These are phyloP conservation scores for Penicillium sp. DNA, from an alignment of 2,329 filamentous ascomycete genomes.

Conservation along the genomic window DNA sequence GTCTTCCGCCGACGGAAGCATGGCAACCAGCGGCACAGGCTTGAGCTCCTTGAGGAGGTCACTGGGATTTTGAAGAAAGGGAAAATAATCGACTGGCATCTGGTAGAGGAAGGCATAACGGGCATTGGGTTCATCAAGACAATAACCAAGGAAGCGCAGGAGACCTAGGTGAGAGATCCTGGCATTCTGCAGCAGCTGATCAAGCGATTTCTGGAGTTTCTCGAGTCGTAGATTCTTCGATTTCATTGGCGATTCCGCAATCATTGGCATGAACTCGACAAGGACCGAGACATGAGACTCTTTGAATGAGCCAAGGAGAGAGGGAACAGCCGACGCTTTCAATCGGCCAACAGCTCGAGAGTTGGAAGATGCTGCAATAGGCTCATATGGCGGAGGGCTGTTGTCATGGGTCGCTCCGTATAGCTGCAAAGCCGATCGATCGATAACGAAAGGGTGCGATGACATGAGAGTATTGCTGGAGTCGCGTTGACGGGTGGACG, in stretches of 20 bases:
- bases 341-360: conserved; percentile 41
- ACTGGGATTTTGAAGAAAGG: conserved; percentile 40
- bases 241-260: conserved; percentile 32
- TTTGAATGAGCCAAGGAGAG: conserved; percentile 28
- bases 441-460: conserved; percentile 36
- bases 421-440: conserved; percentile 39
- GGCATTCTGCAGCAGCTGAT: conserved; percentile 41
- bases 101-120: conserved; percentile 60
- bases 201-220: conserved; percentile 36
- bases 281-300: conserved; percentile 39
- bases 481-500: conserved; percentile 20
- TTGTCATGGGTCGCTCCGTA: conserved; percentile 39
- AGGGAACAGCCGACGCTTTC: conserved; percentile 36
- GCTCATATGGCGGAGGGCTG: conserved; percentile 42
- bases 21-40: conserved; percentile 41
- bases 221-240: conserved; percentile 28
- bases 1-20: conserved; percentile 42
- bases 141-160: conserved; percentile 49
- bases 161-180: conserved; percentile 41
- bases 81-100: conserved; percentile 49
- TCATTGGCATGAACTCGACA: conserved; percentile 42
- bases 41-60: conserved; percentile 36
- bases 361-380: conserved; percentile 40
- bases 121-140: conserved; percentile 53
- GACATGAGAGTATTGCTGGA: conserved; percentile 23